These are phyloP conservation scores for Baudoinia panamericana DNA, from an alignment of 495 filamentous ascomycete species.

Conservation along the genomic window DNA sequence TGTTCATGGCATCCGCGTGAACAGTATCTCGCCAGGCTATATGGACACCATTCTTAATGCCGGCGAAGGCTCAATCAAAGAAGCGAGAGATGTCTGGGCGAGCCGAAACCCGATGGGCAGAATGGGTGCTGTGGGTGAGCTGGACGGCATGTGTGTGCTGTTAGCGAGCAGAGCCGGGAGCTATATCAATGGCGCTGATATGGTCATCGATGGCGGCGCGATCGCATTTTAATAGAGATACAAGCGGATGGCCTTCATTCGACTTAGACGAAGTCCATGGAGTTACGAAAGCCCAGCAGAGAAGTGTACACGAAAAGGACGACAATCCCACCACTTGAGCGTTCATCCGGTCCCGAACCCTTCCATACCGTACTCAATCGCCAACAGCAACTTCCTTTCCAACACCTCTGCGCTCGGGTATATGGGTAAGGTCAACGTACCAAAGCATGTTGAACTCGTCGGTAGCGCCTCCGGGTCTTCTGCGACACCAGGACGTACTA, in stretches of 20 bases:
- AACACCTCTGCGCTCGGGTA: constrained; percentile 58
- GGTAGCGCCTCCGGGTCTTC: constrained; percentile 41
- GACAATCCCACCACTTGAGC: too few species aligned
- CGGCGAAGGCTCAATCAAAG: constrained; percentile 41
- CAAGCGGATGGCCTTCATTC: constrained; percentile 1
- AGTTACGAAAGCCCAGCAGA: too few species aligned
- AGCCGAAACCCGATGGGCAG: constrained; percentile 53
- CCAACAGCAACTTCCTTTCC: constrained; percentile 60
- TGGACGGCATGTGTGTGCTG: constrained; percentile 54
- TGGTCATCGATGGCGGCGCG: constrained; percentile 42
- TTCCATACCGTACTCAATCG: constrained; percentile 66
- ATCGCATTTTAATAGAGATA: constrained; percentile 6
- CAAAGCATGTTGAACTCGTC: constrained; percentile 80
- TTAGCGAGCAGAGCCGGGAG: constrained; percentile 48
- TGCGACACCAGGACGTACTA: constrained; percentile 61
- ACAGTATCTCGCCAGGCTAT: constrained; percentile 59
- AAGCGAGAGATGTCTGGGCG: constrained; percentile 43
- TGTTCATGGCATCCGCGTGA: constrained; percentile 50
- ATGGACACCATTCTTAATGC: constrained; percentile 74
- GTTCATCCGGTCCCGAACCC: constrained; percentile 58
- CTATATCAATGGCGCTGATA: constrained; percentile 55
- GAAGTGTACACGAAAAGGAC: too few species aligned
- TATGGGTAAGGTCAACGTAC: constrained; percentile 69
- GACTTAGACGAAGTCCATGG: not conserved
- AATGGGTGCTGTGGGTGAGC: constrained; percentile 52